Base-by-base conservation (phyloP, 345 rosid species). In the Zanthoxylum bungeanum region DNA sequence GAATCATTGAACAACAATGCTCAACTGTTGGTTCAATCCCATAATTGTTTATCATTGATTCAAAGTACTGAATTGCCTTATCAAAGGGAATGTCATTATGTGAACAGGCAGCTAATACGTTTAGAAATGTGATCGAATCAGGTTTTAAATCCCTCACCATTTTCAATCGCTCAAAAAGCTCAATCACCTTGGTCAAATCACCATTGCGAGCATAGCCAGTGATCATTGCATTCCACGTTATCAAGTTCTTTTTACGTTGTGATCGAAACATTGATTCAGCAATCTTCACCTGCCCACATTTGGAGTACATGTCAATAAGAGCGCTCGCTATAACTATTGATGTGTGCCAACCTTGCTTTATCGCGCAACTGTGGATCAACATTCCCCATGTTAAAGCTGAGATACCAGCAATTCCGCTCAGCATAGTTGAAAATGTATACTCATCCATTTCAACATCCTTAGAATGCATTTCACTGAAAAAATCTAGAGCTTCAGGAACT, bases 151-250 rank as follows among this genome's bases (percentile, higher is more conserved):
- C 80, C 36, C 76, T 75, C 17, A 17, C 77, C 61, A 4, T 58
- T 79, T 73, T 85, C 78, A 93, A 3, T 36, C 82, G 84, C 77
- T 82, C 74, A 34, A 85, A 89, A 60, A 75, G 83, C 21, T 75
- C 71, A 60, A 85, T 75, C 9, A 82, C 88, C 71, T 85, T 70
- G 1, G 44, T 19, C 30, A 84, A 78, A 71, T 85, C 71, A 11
- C 97, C 93, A n/a, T 85, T 87, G 60, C 85, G 88, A 72, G 87
- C 91, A 57, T 88, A 85, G 71, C 96, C 93, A 52, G 85, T 83
- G 78, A 88, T 85, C 89, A 93, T 82, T 0, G 96, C 86, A 47
- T 93, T 93, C 93, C 93, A 93, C 0, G 88, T 85, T 62, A 91
- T 72, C 70, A 88, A 64, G 73, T 89, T 93, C 83, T 66, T 89